phyloP scores from a whole-genome alignment of 75 land plant species.

The Sequoia sempervirens region DNA sequence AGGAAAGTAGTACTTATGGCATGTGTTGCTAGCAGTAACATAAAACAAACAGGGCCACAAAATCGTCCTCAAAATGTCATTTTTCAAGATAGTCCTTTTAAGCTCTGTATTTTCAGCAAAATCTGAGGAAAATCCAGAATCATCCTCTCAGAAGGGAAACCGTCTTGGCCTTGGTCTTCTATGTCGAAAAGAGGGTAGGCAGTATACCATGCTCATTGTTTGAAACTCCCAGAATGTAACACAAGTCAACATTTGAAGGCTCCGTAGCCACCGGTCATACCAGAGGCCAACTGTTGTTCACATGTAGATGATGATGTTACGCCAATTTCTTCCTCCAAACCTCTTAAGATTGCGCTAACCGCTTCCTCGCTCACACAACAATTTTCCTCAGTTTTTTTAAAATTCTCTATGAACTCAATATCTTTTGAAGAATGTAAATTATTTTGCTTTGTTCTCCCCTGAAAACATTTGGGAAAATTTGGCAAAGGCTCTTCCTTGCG shows the following conservation, averaged over 20 bases:
- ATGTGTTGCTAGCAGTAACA: no score
- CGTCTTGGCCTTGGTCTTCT: neutral
- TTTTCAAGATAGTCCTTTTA: neutral
- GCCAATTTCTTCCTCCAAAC: slow-evolving; percentile 3
- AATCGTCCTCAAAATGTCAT: slow-evolving; percentile 3
- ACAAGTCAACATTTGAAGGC: neutral
- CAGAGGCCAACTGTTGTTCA: neutral
- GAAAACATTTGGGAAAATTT: neutral
- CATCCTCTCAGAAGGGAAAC: neutral
- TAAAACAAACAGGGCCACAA: no score
- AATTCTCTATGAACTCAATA: neutral
- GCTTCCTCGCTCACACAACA: neutral
- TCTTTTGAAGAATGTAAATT: neutral
- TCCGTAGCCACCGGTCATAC: neutral
- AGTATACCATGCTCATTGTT: neutral
- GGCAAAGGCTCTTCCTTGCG: neutral
- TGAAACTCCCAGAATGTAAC: neutral
- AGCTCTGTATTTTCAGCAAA: neutral
- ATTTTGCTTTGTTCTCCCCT: neutral
- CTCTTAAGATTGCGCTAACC: neutral
- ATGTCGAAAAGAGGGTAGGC: neutral
- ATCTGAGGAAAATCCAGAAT: neutral
- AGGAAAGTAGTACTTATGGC: no score
- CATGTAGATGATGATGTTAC: neutral
- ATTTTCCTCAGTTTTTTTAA: neutral